Conservation (phyloP, 108 stramenopile species). For the Licmophora abbreviata region DNA sequence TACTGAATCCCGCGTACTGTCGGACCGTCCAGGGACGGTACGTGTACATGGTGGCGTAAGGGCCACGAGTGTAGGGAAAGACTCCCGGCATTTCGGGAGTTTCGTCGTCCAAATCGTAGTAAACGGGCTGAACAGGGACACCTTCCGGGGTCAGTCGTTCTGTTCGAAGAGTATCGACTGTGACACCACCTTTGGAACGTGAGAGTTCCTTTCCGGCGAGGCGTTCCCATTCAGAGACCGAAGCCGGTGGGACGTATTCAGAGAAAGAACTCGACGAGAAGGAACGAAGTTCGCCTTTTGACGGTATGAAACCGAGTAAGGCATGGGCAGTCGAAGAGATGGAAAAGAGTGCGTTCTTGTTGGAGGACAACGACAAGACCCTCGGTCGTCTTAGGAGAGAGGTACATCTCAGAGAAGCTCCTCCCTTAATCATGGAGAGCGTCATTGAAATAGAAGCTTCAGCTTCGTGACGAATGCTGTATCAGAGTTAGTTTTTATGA, state of each 20-base stretch:
- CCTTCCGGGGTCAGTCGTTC: conserved; percentile 77
- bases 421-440: too few species aligned
- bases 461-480: too few species aligned
- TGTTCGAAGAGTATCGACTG: conserved; percentile 50
- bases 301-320: too few species aligned
- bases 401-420: too few species aligned
- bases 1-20: conserved; percentile 96
- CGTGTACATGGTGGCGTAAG: conserved; percentile 98
- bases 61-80: conserved; percentile 95
- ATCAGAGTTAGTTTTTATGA: too few species aligned
- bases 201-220: conserved; percentile 66
- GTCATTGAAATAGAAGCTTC: too few species aligned
- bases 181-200: conserved; percentile 25
- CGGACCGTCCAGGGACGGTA: conserved; percentile 76
- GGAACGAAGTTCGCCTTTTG: too few species aligned
- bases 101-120: conserved; percentile 65
- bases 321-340: conserved; percentile 52
- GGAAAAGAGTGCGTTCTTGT: conserved; percentile 91
- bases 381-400: too few species aligned
- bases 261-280: too few species aligned
- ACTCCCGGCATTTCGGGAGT: conserved; percentile 84
- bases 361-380: too few species aligned
- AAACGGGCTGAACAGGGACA: conserved; percentile 90
- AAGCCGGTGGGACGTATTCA: conserved; percentile 12
- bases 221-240: conserved; percentile 53